Conservation (phyloP, 257 asterid species). For the Striga asiatica region DNA sequence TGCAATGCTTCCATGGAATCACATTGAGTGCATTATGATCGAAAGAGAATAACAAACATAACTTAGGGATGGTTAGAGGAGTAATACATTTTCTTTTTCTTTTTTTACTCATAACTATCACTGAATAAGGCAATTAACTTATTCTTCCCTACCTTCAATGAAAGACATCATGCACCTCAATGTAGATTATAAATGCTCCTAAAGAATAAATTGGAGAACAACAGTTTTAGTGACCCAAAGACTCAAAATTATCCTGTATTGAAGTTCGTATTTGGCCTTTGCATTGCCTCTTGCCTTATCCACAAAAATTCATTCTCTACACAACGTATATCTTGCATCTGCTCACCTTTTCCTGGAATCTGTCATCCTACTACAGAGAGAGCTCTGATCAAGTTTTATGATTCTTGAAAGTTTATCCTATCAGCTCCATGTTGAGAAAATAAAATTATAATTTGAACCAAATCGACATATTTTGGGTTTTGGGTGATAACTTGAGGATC, state of each 20-base stretch:
- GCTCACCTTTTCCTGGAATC: conserved; percentile 4
- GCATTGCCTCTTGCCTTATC: background rate
- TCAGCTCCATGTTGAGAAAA: background rate
- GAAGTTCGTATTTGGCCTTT: background rate
- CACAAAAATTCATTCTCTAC: background rate
- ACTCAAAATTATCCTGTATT: too few species aligned
- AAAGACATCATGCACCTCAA: too few species aligned
- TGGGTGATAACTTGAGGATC: background rate
- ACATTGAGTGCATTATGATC: background rate
- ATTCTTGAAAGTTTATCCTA: too few species aligned
- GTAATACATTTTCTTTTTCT: too few species aligned
- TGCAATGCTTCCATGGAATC: conserved; percentile 7
- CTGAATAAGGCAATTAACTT: too few species aligned
- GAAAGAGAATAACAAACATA: background rate
- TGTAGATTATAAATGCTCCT: too few species aligned
- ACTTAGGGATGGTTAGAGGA: too few species aligned
- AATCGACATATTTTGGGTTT: background rate
- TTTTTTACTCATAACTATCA: too few species aligned
- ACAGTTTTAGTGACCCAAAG: too few species aligned
- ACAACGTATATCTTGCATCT: background rate
- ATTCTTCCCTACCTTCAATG: too few species aligned
- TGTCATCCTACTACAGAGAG: background rate
- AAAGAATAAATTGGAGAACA: too few species aligned
- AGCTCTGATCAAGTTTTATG: too few species aligned
- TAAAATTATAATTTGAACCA: background rate